phyloP scores from a whole-genome alignment of 2,329 filamentous ascomycete genomes.

The Acarospora socialis region DNA sequence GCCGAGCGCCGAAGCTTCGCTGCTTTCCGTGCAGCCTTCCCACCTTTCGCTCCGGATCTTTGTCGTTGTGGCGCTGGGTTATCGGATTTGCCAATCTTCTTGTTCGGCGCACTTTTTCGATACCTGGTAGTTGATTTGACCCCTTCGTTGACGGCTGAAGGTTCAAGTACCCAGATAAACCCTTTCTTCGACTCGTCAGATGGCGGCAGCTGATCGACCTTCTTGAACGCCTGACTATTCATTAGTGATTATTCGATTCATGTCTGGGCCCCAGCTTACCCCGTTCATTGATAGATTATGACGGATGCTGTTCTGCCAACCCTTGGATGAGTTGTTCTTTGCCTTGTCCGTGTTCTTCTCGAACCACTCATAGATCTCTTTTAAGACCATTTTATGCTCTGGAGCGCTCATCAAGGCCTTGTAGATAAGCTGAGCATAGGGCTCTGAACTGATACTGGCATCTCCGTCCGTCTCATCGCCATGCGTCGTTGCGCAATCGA shows the following conservation, averaged over 20 bases:
- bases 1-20: constrained; percentile 12
- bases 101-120: constrained; percentile 37
- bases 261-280: constrained; percentile 41
- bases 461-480: constrained; percentile 4
- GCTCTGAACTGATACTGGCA: constrained; percentile 2
- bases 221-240: constrained; percentile 38
- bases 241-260: constrained; percentile 14
- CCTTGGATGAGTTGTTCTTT: constrained; percentile 44
- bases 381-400: constrained; percentile 57
- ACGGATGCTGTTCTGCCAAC: constrained; percentile 91
- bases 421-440: constrained; percentile 74
- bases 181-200: constrained; percentile 48
- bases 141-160: constrained; percentile 52
- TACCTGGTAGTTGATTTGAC: constrained; percentile 79
- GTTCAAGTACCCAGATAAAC: constrained; percentile 62
- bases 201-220: constrained; percentile 29
- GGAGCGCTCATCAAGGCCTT: constrained; percentile 56
- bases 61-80: constrained; percentile 26
- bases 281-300: constrained; percentile 95
- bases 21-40: constrained; percentile 25
- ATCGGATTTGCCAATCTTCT: constrained; percentile 25
- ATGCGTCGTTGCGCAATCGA: not conserved
- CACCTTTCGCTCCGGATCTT: constrained; percentile 28
- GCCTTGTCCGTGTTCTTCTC: constrained; percentile 64
- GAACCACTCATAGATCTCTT: constrained; percentile 89